Conservation (phyloP, 2,329 filamentous ascomycete genomes). For the Exophiala aquamarina region DNA sequence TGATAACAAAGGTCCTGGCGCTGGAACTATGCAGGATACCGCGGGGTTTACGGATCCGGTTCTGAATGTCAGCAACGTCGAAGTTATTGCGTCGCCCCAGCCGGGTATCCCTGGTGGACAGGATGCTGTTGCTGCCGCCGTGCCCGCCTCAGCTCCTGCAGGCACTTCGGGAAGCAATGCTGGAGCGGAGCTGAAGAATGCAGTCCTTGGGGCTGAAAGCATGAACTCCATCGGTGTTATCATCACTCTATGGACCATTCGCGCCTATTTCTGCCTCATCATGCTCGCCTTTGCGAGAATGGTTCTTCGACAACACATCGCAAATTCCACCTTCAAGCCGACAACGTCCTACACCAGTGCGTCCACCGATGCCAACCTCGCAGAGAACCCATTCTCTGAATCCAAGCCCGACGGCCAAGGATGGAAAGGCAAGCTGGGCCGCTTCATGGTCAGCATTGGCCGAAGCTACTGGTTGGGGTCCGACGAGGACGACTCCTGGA, state of each 20-base stretch:
- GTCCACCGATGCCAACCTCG: conserved; percentile 46
- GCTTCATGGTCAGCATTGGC: conserved; percentile 72
- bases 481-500: conserved; percentile 45
- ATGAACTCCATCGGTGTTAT: conserved; percentile 79
- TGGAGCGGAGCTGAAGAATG: conserved; percentile 54
- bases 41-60: conserved; percentile 66
- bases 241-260: conserved; percentile 68
- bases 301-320: conserved; percentile 69
- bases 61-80: conserved; percentile 59
- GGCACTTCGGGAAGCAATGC: conserved; percentile 31
- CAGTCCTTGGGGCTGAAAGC: conserved; percentile 62
- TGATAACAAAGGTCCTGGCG: conserved; percentile 47
- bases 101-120: conserved; percentile 49
- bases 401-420: conserved; percentile 74
- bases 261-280: conserved; percentile 80
- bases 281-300: conserved; percentile 80
- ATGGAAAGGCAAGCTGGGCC: conserved; percentile 75
- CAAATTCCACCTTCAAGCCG: conserved; percentile 39
- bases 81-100: conserved; percentile 52
- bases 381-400: conserved; percentile 68
- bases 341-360: conserved; percentile 43
- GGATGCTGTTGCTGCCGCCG: conserved; percentile 45
- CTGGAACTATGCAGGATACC: conserved; percentile 59
- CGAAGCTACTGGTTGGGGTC: conserved; percentile 77
- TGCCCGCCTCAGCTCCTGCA: conserved; percentile 31